phyloP scores from a whole-genome alignment of 306 rosid genomes.

The Oemleria cerasiformis region DNA sequence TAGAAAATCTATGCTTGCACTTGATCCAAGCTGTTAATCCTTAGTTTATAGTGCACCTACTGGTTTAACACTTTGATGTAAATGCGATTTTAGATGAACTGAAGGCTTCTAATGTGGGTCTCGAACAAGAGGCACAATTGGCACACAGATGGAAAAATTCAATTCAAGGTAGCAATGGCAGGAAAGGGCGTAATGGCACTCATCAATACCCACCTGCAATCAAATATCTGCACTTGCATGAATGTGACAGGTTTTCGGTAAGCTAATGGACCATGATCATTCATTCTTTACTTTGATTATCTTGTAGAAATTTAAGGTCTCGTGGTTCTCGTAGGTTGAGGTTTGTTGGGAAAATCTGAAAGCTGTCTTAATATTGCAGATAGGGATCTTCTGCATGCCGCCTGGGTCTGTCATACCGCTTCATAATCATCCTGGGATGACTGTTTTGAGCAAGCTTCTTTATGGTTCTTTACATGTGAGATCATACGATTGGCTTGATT shows the following conservation, averaged over 20 bases:
- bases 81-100: constrained; percentile 59
- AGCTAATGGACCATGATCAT: constrained; percentile 23
- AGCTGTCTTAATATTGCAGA: constrained; percentile 37
- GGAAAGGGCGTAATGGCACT: constrained; percentile 52
- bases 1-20: background rate
- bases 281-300: background rate
- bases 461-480: constrained; percentile 68
- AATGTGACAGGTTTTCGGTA: constrained; percentile 77
- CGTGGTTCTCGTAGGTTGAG: background rate
- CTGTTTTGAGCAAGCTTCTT: constrained; percentile 84
- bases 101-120: constrained; percentile 88
- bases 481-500: constrained; percentile 82
- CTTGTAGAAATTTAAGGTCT: too few species aligned
- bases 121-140: constrained; percentile 82
- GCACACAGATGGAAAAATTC: constrained; percentile 61
- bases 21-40: background rate
- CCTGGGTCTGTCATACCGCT: constrained; percentile 75
- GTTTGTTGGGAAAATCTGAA: constrained; percentile 2
- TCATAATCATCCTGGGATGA: constrained; percentile 92
- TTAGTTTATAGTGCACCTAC: background rate
- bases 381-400: constrained; percentile 91
- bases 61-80: constrained; percentile 25
- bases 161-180: constrained; percentile 4
- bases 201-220: constrained; percentile 61
- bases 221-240: constrained; percentile 78